Percentiles rank a stretch among this genome's conserved stretches.
phyloP scores from a whole-genome alignment of 2,329 filamentous ascomycete species.

The Phialemonium atrogriseum region DNA sequence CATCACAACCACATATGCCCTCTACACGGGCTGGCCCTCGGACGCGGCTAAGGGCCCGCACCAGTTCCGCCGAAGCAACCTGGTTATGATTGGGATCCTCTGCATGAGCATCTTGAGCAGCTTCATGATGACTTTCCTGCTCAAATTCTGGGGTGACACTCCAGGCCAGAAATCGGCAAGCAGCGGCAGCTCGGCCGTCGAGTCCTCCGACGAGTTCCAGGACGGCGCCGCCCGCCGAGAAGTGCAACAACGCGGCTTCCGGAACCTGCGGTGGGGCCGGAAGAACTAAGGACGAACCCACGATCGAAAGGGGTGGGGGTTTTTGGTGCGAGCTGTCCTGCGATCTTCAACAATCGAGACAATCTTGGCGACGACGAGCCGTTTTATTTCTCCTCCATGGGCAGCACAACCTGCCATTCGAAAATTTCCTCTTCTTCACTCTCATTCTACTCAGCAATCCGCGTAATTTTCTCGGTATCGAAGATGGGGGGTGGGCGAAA shows the following conservation, averaged over 20 bases:
- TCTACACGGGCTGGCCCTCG: conserved; percentile 79
- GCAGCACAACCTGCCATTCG: conserved; percentile 32
- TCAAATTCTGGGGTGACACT: conserved; percentile 50
- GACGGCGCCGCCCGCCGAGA: conserved; percentile 56
- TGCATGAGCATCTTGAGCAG: conserved; percentile 68
- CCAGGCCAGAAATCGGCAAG: conserved; percentile 37
- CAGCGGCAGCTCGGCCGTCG: conserved; percentile 24
- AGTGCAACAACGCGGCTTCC: conserved; percentile 48
- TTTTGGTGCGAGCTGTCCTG: conserved; percentile 5
- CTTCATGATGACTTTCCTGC: conserved; percentile 56
- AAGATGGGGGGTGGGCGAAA: conserved; percentile 2
- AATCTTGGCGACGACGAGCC: conserved; percentile 7
- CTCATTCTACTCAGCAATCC: conserved; percentile 9
- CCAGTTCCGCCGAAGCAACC: conserved; percentile 75
- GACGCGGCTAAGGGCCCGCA: conserved; percentile 61
- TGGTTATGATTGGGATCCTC: conserved; percentile 82
- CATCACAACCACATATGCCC: conserved; percentile 78
- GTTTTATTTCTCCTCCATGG: conserved; percentile 4
- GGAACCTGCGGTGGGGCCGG: conserved; percentile 25
- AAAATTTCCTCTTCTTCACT: conserved; percentile 11
- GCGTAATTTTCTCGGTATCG: too few species aligned
- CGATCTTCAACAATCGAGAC: conserved; percentile 22
- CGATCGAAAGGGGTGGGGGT: background rate
- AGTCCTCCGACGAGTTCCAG: conserved; percentile 37
- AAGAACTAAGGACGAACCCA: conserved; percentile 6